Percentiles rank a stretch among this genome's conserved stretches.
Conservation (phyloP, 768 basidiomycete species). For the Suillus americanus region DNA sequence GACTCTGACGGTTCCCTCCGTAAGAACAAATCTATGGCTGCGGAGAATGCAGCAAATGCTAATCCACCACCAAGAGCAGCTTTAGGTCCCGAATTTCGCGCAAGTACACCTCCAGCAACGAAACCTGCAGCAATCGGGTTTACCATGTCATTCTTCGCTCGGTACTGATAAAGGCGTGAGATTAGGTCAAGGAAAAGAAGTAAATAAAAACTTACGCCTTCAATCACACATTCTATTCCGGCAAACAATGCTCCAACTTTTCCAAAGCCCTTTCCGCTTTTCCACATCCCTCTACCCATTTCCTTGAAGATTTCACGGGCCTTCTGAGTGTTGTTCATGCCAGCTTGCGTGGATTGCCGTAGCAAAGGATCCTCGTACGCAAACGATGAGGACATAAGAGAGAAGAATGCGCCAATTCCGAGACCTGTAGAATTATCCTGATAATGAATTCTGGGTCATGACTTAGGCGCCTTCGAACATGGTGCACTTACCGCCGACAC, state of each 20-base stretch:
- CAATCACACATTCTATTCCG: conserved; percentile 94
- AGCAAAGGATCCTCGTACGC: conserved; percentile 92
- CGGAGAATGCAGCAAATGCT: conserved; percentile 92
- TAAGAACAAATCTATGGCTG: conserved; percentile 81
- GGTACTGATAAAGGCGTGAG: conserved; percentile 59
- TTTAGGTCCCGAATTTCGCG: conserved; percentile 83
- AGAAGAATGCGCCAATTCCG: conserved; percentile 92
- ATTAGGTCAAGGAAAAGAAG: neutral
- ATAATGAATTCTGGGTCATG: conserved; percentile 9
- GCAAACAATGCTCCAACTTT: conserved; percentile 94
- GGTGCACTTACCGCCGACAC: conserved; percentile 68
- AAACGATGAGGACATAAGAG: conserved; percentile 93
- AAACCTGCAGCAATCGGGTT: conserved; percentile 90
- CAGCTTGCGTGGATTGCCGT: conserved; percentile 57
- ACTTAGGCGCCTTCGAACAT: neutral
- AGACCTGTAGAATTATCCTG: conserved; percentile 57
- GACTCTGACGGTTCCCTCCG: conserved; percentile 81
- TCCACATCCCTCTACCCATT: conserved; percentile 93
- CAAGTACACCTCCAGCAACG: conserved; percentile 84
- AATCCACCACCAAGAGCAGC: conserved; percentile 86
- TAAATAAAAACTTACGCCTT: conserved; percentile 64
- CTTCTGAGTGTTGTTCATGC: conserved; percentile 69
- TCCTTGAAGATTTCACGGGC: conserved; percentile 86
- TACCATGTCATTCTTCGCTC: conserved; percentile 92
- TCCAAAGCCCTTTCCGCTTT: conserved; percentile 86